Evolutionary conservation across 371 early-diverging fungal genomes (phyloP).

Genomic region (Vairimorpha necatrix): DNA sequence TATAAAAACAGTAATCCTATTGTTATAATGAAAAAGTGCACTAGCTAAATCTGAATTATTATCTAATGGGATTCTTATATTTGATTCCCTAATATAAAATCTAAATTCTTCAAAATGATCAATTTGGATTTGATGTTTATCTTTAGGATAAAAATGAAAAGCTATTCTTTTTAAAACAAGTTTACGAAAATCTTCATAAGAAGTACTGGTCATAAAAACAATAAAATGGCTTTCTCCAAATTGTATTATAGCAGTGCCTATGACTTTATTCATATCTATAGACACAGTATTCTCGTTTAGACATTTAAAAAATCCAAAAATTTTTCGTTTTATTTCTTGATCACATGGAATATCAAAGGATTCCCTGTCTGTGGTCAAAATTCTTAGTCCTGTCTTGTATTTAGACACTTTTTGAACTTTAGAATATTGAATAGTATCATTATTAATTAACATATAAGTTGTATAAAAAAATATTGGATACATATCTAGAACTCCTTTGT

Average conservation of each 20-base stretch:
- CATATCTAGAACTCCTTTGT: background rate
- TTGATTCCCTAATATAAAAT: constrained; percentile 25
- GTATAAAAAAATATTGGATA: background rate
- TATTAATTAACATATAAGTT: background rate
- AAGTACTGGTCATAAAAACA: constrained; percentile 12
- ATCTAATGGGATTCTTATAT: constrained; percentile 22
- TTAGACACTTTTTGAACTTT: constrained; percentile 29
- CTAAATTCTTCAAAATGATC: constrained; percentile 41
- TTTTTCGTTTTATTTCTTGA: constrained; percentile 16
- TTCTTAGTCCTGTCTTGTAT: constrained; percentile 24
- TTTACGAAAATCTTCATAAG: constrained; percentile 24
- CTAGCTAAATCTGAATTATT: constrained; percentile 33
- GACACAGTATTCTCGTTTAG: constrained; percentile 9
- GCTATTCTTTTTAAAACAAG: constrained; percentile 29
- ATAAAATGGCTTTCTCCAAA: constrained; percentile 32
- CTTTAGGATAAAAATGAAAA: constrained; percentile 27
- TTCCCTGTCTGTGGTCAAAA: background rate
- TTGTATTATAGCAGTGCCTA: constrained; percentile 28
- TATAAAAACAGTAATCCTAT: constrained; percentile 21
- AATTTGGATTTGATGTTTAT: constrained; percentile 11
- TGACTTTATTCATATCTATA: constrained; percentile 16
- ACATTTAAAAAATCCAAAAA: constrained; percentile 35
- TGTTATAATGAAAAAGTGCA: constrained; percentile 33
- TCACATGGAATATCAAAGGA: constrained; percentile 36
- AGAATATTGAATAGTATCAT: constrained; percentile 2